A percentile compares a stretch with the other conserved stretches of the same genome.
phyloP scores from a whole-genome alignment of 345 rosid genomes.

The Noccaea bulbosa region DNA sequence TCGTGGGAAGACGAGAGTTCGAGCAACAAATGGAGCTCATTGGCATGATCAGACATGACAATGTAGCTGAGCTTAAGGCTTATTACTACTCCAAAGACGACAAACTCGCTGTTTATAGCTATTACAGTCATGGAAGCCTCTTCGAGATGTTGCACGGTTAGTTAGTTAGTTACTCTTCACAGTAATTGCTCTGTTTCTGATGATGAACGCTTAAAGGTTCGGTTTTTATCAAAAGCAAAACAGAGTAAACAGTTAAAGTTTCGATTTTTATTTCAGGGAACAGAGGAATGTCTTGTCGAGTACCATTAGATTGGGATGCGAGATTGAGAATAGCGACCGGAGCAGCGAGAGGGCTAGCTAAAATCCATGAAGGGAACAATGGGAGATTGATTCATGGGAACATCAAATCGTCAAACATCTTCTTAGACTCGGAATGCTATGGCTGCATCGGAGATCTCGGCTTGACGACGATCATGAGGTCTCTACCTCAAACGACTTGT shows the following conservation, averaged over 20 bases:
- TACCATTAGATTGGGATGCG: conserved; percentile 72
- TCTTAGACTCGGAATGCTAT: conserved; percentile 59
- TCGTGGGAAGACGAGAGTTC: conserved; percentile 78
- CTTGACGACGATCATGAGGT: conserved; percentile 62
- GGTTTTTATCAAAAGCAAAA: background rate
- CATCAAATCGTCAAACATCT: conserved; percentile 79
- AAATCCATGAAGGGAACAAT: conserved; percentile 61
- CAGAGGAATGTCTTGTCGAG: conserved; percentile 51
- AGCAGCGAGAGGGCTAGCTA: conserved; percentile 74
- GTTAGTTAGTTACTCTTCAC: conserved; percentile 35
- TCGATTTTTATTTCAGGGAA: conserved; percentile 28
- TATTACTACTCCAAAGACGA: conserved; percentile 91
- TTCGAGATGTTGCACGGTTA: conserved; percentile 78
- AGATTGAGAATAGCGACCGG: conserved; percentile 73
- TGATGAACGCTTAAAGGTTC: background rate
- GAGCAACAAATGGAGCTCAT: conserved; percentile 93
- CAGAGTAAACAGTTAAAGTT: conserved; percentile 1
- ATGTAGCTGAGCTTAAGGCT: conserved; percentile 83
- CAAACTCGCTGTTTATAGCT: conserved; percentile 83
- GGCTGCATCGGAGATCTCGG: conserved; percentile 81
- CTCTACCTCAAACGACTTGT: conserved; percentile 63
- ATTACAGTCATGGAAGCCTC: conserved; percentile 67
- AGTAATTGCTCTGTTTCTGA: background rate
- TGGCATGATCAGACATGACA: conserved; percentile 74
- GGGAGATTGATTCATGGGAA: conserved; percentile 79